Conservation (phyloP, 78 protist genomes). For the Dictyostelium purpureum region DNA sequence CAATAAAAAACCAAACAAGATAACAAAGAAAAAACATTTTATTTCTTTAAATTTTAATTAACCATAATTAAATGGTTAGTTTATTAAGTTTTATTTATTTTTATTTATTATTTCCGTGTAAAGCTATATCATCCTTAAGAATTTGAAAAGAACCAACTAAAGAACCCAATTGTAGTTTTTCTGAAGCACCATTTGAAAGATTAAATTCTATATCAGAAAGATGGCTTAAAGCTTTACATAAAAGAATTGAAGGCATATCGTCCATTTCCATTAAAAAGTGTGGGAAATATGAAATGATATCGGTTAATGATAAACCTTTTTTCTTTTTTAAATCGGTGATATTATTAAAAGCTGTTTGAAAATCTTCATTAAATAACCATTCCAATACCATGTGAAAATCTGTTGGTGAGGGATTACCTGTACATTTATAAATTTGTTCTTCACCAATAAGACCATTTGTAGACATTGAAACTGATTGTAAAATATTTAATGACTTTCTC, state of each 20-base stretch:
- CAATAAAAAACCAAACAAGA: no score
- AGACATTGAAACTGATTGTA: constrained; percentile 72
- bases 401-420: constrained; percentile 88
- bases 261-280: background rate
- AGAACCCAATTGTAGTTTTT: constrained; percentile 69
- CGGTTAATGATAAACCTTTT: constrained; percentile 86
- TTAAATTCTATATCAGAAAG: constrained; percentile 72
- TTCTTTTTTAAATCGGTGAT: constrained; percentile 46
- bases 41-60: no score
- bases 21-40: no score
- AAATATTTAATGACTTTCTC: constrained; percentile 78
- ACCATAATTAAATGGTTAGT: no score
- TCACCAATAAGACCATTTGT: background rate
- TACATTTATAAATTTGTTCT: constrained; percentile 84
- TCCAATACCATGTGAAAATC: constrained; percentile 56
- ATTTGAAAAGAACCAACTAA: constrained; percentile 66
- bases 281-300: constrained; percentile 68
- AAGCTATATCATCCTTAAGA: constrained; percentile 24
- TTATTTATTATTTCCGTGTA: background rate
- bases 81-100: background rate
- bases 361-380: constrained; percentile 67
- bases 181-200: constrained; percentile 67
- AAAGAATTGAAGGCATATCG: background rate
- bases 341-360: constrained; percentile 31
- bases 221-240: background rate